Evolutionary conservation across 2,329 filamentous ascomycete genomes (phyloP).

Genomic region (Bertia moriformis): DNA sequence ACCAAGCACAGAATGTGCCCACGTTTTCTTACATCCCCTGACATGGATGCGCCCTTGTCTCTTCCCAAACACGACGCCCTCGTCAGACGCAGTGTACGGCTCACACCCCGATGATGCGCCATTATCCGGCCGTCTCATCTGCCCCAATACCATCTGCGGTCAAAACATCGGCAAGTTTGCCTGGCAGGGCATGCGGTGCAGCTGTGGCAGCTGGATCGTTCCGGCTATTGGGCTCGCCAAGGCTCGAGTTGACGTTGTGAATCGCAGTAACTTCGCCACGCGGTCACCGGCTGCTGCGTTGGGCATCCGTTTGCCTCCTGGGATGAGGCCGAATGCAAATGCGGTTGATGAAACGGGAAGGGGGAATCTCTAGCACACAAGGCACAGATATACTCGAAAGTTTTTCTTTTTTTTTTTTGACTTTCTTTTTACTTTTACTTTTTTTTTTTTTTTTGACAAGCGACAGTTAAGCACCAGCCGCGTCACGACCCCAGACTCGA

Average conservation of each 20-base stretch:
- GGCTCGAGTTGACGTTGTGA: constrained; percentile 61
- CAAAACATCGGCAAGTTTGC: constrained; percentile 83
- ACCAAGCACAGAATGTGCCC: constrained; percentile 43
- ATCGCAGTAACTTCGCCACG: not conserved
- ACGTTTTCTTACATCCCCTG: constrained; percentile 81
- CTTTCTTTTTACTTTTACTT: too few species aligned
- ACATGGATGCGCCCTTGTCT: constrained; percentile 87
- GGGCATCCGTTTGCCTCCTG: not conserved
- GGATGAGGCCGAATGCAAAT: not conserved
- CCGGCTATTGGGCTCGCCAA: constrained; percentile 78
- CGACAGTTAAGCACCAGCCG: too few species aligned
- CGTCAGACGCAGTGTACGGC: not conserved
- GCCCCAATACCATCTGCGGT: constrained; percentile 64
- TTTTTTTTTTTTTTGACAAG: too few species aligned
- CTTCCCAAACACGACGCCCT: constrained; percentile 8
- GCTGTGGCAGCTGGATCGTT: constrained; percentile 77
- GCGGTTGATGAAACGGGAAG: not conserved
- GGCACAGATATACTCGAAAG: too few species aligned
- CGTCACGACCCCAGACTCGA: too few species aligned
- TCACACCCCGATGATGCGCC: constrained; percentile 1
- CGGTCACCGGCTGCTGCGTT: not conserved
- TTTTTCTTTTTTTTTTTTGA: too few species aligned
- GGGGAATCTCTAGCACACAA: not conserved
- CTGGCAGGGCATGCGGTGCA: constrained; percentile 91
- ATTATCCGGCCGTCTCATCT: constrained; percentile 69